A percentile compares a stretch with the other conserved stretches of the same genome.
Evolutionary conservation across 306 rosid genomes (phyloP).

Genomic region (Vigna trinervia): DNA sequence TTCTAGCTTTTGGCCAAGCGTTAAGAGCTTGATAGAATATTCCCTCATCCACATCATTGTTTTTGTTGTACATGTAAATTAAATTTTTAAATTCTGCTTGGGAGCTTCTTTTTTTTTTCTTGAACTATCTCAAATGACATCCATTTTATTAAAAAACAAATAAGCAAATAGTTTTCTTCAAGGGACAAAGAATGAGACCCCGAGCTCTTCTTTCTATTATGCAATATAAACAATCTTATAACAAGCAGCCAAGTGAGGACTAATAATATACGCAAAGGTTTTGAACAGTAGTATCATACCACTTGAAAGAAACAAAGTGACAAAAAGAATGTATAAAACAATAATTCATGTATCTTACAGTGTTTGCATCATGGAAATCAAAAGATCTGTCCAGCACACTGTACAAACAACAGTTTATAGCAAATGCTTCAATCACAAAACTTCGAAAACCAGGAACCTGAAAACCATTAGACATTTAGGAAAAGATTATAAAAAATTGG

Average conservation of each 20-base stretch:
- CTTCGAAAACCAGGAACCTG: conserved; percentile 95
- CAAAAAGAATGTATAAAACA: conserved; percentile 33
- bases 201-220: not conserved
- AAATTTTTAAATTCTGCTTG: conserved; percentile 3
- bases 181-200: conserved; percentile 25
- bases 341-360: conserved; percentile 64
- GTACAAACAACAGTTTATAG: conserved; percentile 88
- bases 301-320: conserved; percentile 2
- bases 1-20: too few relatives aligned
- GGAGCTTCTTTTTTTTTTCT: not conserved
- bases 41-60: conserved; percentile 9
- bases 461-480: conserved; percentile 41
- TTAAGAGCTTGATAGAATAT: too few relatives aligned
- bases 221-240: not conserved
- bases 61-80: conserved; percentile 18
- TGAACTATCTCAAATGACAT: conserved; percentile 20
- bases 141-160: conserved; percentile 2
- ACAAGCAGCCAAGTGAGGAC: not conserved
- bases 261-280: not conserved
- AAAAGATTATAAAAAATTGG: conserved; percentile 30
- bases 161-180: conserved; percentile 1
- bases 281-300: conserved; percentile 20
- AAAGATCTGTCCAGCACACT: conserved; percentile 93
- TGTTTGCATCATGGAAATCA: conserved; percentile 89
- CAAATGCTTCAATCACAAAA: conserved; percentile 81